A percentile compares a stretch with the other conserved stretches of the same genome.
Conservation (phyloP, 164 flowering plant species). For the Dillenia suffruticosa region DNA sequence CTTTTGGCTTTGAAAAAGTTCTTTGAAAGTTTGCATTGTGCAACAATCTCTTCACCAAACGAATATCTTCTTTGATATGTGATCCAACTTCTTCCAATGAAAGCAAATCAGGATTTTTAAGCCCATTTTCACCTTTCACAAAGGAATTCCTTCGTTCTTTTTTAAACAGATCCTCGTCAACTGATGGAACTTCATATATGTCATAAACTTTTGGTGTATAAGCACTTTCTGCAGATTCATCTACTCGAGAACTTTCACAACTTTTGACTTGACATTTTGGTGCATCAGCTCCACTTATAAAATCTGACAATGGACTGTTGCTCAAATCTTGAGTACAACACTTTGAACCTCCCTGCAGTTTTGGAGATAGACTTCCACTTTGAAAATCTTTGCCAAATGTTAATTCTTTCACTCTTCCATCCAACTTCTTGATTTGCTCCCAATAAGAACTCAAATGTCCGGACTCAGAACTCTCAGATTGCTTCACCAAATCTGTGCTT, state of each 20-base stretch:
- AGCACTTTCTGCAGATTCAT: constrained; percentile 11
- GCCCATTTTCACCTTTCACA: constrained; percentile 24
- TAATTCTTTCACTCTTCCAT: constrained; percentile 44
- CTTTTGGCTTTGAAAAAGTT: constrained; percentile 14
- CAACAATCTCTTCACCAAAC: constrained; percentile 22
- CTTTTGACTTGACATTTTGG: constrained; percentile 8
- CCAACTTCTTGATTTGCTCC: constrained; percentile 56
- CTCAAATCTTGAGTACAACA: constrained; percentile 11
- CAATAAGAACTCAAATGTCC: constrained; percentile 34
- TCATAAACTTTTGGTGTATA: constrained; percentile 39
- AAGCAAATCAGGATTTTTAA: constrained; percentile 26
- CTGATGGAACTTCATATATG: constrained; percentile 66
- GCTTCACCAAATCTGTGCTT: constrained; percentile 15
- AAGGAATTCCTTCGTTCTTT: constrained; percentile 14
- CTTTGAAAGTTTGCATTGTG: constrained; percentile 15
- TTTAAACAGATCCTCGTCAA: constrained; percentile 11
- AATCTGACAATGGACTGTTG: constrained; percentile 8
- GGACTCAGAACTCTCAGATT: constrained; percentile 14
- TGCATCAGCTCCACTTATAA: constrained; percentile 5
- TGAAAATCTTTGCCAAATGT: constrained; percentile 22
- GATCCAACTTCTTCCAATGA: constrained; percentile 9
- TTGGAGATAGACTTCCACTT: constrained; percentile 8
- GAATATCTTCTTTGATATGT: constrained; percentile 19
- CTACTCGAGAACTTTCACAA: constrained; percentile 8
- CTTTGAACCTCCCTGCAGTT: constrained; percentile 9